These are phyloP conservation scores for Aspergillus pseudotamarii DNA, from an alignment of 2,329 filamentous ascomycete genomes.

Conservation along the genomic window DNA sequence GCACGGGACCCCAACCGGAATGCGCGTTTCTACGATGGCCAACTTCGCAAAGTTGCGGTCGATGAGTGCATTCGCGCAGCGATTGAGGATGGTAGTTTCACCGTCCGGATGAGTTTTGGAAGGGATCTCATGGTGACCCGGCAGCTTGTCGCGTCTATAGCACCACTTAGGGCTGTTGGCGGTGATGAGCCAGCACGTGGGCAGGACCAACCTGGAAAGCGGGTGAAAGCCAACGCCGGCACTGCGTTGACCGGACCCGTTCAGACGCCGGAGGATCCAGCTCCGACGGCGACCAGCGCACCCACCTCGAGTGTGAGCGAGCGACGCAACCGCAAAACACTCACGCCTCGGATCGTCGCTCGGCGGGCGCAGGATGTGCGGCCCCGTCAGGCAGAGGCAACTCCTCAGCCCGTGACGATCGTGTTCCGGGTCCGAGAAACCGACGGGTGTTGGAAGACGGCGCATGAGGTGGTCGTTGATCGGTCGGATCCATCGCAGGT, in stretches of 20 bases:
- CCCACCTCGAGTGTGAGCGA: slow-evolving; percentile 5
- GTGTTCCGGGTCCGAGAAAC: background rate
- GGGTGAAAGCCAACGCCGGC: background rate
- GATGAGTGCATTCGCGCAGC: background rate
- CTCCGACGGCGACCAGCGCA: background rate
- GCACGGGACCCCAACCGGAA: background rate
- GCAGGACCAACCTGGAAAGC: background rate
- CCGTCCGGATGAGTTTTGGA: background rate
- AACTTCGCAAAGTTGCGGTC: background rate
- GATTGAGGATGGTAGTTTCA: background rate
- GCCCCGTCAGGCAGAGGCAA: background rate
- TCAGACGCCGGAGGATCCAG: background rate
- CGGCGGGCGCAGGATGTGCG: slow-evolving; percentile 3
- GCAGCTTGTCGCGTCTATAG: background rate
- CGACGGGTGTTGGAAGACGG: background rate
- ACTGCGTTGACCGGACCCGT: background rate
- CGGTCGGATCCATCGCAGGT: slow-evolving; percentile 16
- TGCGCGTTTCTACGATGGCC: background rate
- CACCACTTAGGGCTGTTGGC: background rate
- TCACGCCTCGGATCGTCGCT: slow-evolving; percentile 3
- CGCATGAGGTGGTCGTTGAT: slow-evolving; percentile 17
- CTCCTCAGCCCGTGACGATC: background rate
- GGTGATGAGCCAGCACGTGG: background rate
- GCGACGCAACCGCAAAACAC: background rate
- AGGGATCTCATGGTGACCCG: background rate